These are phyloP conservation scores for Lunularia cruciata DNA, from an alignment of 225 moss, liverwort and hornwort genomes.

Conservation along the genomic window DNA sequence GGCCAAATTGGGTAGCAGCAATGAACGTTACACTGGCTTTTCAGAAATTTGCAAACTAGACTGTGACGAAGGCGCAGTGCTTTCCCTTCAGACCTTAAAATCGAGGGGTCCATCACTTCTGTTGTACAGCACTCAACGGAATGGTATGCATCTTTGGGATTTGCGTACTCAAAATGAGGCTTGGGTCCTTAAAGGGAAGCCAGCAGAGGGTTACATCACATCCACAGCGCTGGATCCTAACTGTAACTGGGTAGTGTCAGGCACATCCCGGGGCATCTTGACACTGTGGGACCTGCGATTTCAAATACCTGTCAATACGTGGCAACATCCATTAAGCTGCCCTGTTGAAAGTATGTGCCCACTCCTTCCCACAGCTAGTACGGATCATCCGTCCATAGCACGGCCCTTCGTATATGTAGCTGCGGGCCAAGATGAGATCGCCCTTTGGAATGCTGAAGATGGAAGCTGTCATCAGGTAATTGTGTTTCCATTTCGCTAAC, in stretches of 20 bases:
- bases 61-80: slow-evolving; percentile 80
- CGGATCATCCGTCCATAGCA: slow-evolving; percentile 50
- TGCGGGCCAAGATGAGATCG: slow-evolving; percentile 91
- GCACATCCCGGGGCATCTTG: slow-evolving; percentile 86
- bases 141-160: slow-evolving; percentile 86
- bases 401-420: slow-evolving; percentile 88
- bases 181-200: slow-evolving; percentile 75
- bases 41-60: slow-evolving; percentile 86
- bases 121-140: slow-evolving; percentile 85
- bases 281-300: slow-evolving; percentile 97
- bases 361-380: slow-evolving; percentile 72
- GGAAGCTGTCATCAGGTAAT: slow-evolving; percentile 91
- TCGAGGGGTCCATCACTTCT: slow-evolving; percentile 76
- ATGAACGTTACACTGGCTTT: slow-evolving; percentile 77
- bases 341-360: slow-evolving; percentile 94
- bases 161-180: slow-evolving; percentile 68
- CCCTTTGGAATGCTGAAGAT: slow-evolving; percentile 96
- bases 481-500: background rate
- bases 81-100: slow-evolving; percentile 75
- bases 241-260: slow-evolving; percentile 90
- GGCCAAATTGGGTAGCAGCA: slow-evolving; percentile 70
- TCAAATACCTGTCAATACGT: slow-evolving; percentile 82
- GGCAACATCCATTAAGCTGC: slow-evolving; percentile 81
- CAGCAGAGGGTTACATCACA: slow-evolving; percentile 81
- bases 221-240: slow-evolving; percentile 76